Conservation (phyloP, 495 filamentous ascomycete genomes). For the Penicillium pulvis region DNA sequence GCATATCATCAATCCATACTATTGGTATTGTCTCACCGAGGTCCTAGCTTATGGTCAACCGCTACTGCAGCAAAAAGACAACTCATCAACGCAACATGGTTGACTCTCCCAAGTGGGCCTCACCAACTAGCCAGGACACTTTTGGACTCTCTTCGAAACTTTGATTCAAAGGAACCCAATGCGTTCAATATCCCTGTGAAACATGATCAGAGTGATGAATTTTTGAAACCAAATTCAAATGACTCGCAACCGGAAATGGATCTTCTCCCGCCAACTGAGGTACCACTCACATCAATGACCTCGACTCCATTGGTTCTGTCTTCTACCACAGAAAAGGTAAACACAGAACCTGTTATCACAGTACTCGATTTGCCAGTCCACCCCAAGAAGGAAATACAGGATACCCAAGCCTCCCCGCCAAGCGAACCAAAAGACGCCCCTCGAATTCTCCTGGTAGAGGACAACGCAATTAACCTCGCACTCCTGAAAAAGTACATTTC, state of each 20-base stretch:
- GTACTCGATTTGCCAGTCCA: background rate
- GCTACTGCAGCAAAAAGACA: conserved; percentile 2
- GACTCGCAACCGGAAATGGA: background rate
- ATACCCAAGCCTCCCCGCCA: background rate
- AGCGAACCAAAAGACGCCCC: background rate
- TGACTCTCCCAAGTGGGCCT: conserved; percentile 26
- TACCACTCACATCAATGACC: background rate
- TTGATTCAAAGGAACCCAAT: background rate
- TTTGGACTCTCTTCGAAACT: conserved; percentile 2
- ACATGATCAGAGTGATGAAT: background rate
- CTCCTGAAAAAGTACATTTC: conserved; percentile 53
- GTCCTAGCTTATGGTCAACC: conserved; percentile 4
- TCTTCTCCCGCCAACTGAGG: background rate
- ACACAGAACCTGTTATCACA: background rate
- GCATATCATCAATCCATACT: background rate
- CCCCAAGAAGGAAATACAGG: background rate
- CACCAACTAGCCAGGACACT: conserved; percentile 22
- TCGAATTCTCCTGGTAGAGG: conserved; percentile 60
- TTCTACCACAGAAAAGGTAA: background rate
- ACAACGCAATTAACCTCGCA: conserved; percentile 67
- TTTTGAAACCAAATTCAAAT: background rate
- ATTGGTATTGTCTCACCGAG: conserved; percentile 5
- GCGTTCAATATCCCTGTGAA: background rate
- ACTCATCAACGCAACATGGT: conserved; percentile 6
- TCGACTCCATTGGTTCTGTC: background rate